phyloP scores from a whole-genome alignment of 257 asterid species.

The Fraxinus cuspidata region DNA sequence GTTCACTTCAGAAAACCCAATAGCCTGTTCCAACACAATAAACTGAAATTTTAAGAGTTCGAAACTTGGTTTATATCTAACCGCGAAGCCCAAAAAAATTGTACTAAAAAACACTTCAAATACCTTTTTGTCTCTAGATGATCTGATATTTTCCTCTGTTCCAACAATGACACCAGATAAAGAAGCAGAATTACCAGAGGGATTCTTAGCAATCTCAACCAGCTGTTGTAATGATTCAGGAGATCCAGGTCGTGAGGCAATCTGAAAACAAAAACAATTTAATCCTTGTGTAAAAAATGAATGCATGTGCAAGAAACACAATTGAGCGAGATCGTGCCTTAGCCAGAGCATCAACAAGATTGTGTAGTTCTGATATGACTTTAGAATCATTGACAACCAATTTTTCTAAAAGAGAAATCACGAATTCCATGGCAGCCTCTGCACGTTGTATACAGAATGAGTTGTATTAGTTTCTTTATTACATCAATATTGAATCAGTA shows the following conservation, averaged over 20 bases:
- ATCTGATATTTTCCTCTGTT: conserved; percentile 62
- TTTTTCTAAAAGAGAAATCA: conserved; percentile 74
- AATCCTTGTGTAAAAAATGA: conserved; percentile 18
- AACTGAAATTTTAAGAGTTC: conserved; percentile 2
- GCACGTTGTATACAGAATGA: conserved; percentile 37
- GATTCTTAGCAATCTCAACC: conserved; percentile 93
- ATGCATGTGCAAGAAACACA: conserved; percentile 6
- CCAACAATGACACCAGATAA: conserved; percentile 56
- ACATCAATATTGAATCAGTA: conserved; percentile 24
- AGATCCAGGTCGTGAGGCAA: conserved; percentile 98
- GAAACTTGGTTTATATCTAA: conserved; percentile 16
- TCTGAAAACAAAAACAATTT: conserved; percentile 48
- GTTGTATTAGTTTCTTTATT: conserved; percentile 16
- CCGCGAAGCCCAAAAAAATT: not conserved
- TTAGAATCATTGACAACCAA: conserved; percentile 64
- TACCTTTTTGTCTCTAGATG: conserved; percentile 85
- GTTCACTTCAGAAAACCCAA: conserved; percentile 50
- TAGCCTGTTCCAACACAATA: conserved; percentile 46
- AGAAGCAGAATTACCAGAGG: conserved; percentile 47
- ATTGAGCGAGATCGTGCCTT: conserved; percentile 52
- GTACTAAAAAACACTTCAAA: not conserved
- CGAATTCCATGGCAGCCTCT: conserved; percentile 93
- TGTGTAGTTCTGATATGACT: conserved; percentile 86
- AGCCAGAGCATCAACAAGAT: conserved; percentile 87
- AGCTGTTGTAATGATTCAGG: conserved; percentile 91